Evolutionary conservation across 2,329 filamentous ascomycete species (phyloP), one percentile per base, ranked within the genome.

Genomic region (Didymella pomorum): DNA sequence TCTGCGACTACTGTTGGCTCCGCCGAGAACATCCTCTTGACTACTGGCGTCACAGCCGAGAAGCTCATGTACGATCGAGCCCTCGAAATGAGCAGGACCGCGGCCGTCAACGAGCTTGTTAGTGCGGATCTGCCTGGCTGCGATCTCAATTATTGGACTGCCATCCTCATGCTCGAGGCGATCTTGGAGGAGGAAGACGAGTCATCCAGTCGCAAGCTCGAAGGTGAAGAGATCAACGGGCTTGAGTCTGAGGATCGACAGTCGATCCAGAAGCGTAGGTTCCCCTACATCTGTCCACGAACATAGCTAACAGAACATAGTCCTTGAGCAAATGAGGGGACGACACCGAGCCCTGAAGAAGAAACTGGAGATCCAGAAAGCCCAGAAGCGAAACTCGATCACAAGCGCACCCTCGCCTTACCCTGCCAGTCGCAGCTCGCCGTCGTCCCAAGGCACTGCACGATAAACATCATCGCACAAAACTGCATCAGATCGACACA

Each of bases 1-100:
- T 83, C 85, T 3, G 83, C 83, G 1, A 83, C 84, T 14, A 82
- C 82, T 3, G 80, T 87, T 55, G 85, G 84, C n/a, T 88, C 89
- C 16, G 84, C 87, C 2, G 92, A 95, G 60, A 89, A 91, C 51
- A 92, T 97, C 25, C 86, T 90, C 46, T 84, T 99, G 25, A 96
- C 91, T 14, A 87, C 91, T 2, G 95, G 94, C 1, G 88, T 97
- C 55, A 97, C 93, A 21, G 95, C 95, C 0, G 95, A 98, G 80
- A 97, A 93, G 78, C 82, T 99, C 44, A 97, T 99, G 93, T 99
- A 97, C 74, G 95, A 99, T 68, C 91, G 95, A 45, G 95, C 95
- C 0, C 81, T 98, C 21, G 95, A 99, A 76, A 98, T 99, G 95
- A 97, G 93, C 75, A 88, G 93, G 51, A 88, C 91, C 4, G 94